Evolutionary conservation across 116 monocot genomes (phyloP), one percentile per base, ranked within the genome.

Genomic region (Cymodocea nodosa): DNA sequence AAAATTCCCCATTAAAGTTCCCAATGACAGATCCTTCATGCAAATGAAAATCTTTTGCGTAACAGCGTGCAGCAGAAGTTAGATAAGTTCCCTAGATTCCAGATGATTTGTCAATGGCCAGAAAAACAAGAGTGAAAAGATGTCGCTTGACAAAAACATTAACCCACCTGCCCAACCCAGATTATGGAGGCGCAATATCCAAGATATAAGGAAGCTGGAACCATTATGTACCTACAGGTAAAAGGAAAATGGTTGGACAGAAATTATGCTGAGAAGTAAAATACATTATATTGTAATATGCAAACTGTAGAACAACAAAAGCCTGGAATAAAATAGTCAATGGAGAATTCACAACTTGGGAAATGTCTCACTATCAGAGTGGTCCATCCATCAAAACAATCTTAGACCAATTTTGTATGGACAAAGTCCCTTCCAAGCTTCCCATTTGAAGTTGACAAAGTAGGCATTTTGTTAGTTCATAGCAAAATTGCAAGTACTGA

Each of bases 1-100:
- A 99, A 70, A 99, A 99, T 76, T 99, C 98, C 57, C 98, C 98
- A 80, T 99, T 99, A 68, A 92, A 99, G 61, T 62, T 59, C 23
- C 98, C 98, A 67, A 99, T 84, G 58, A 89, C 76, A 34, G 78
- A 82, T 9, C 84, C 98, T 75, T 92, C 98, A 70, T 83, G 89
- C 68, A 99, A 75, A 51, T 78, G 71, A 35, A 52, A 63, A 65
- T 89, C 82, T 77, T 79, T 89, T 23, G 98, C 92, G 83, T 99
- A 84, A 70, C 71, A 76, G 7, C 84, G 86, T 50, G 98, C 98
- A 23, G 86, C 75, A 59, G 80, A 84, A 50, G 91, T 92, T 50
- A 99, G 84, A 70, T 92, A 92, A 35, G 89, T 89, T 22, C 98
- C 98, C 98, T 98, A 69, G 50, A 54, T 63, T 50, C 23, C 34